phyloP scores from a whole-genome alignment of 768 basidiomycete species.

The Mycena venus region DNA sequence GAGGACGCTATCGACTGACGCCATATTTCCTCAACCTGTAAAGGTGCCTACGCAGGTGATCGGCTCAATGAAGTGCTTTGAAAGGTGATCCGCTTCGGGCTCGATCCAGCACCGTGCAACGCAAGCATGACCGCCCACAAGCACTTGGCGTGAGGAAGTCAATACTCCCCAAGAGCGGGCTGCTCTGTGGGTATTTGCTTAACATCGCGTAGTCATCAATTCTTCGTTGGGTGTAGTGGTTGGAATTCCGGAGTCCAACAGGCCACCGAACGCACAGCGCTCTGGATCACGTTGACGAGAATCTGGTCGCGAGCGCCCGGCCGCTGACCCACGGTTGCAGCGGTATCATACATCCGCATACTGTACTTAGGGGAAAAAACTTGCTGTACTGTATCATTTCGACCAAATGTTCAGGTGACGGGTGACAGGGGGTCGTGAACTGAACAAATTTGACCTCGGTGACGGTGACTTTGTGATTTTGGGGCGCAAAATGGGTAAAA shows the following conservation, averaged over 20 bases:
- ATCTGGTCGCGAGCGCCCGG: not conserved
- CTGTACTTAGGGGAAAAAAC: not conserved
- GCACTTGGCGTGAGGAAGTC: slow-evolving; percentile 3
- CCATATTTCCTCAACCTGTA: not conserved
- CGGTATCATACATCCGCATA: slow-evolving; percentile 19
- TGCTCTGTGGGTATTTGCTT: not conserved
- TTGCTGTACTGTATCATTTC: slow-evolving; percentile 3
- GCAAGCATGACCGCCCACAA: not conserved
- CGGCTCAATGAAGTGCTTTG: not conserved
- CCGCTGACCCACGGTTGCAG: slow-evolving; percentile 1
- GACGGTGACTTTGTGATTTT: no score
- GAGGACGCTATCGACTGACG: not conserved
- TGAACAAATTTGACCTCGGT: no score
- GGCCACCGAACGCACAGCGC: not conserved
- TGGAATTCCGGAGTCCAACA: not conserved
- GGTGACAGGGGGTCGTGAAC: no score
- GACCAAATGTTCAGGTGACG: no score
- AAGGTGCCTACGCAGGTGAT: slow-evolving; percentile 1
- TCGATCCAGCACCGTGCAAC: slow-evolving; percentile 3
- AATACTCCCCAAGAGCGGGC: slow-evolving; percentile 11
- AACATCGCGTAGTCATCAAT: not conserved
- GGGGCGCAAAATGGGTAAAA: no score
- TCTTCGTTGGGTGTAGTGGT: slow-evolving; percentile 9
- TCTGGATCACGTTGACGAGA: slow-evolving; percentile 9
- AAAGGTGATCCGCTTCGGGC: not conserved